Evolutionary conservation across 2,329 filamentous ascomycete species (phyloP).

Genomic region (Emmonsia crescens): DNA sequence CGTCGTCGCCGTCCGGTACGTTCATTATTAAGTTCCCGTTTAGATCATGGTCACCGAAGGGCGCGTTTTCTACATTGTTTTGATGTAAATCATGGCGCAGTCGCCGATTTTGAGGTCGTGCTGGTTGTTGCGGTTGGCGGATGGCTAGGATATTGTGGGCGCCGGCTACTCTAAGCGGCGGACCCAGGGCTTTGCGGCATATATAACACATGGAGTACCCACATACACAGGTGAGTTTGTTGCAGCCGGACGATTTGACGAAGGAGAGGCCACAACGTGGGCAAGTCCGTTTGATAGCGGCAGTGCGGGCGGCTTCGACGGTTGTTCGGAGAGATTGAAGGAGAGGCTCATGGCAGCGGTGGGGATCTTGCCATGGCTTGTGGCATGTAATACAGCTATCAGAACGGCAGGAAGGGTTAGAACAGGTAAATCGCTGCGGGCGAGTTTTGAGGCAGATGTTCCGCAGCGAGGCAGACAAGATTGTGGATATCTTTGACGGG

Average conservation of each 20-base stretch:
- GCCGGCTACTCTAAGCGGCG: slow-evolving; percentile 14
- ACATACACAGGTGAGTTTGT: slow-evolving; percentile 91
- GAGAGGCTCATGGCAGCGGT: slow-evolving; percentile 79
- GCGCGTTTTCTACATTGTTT: slow-evolving; percentile 15
- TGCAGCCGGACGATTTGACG: slow-evolving; percentile 88
- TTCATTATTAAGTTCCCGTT: not conserved
- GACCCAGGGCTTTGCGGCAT: slow-evolving; percentile 58
- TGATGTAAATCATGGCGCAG: not conserved
- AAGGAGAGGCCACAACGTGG: slow-evolving; percentile 85
- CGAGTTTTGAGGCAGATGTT: slow-evolving; percentile 60
- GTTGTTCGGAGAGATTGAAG: slow-evolving; percentile 73
- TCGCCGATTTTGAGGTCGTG: not conserved
- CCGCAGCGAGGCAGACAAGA: slow-evolving; percentile 51
- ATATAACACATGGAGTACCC: slow-evolving; percentile 98
- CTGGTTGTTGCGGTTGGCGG: not conserved
- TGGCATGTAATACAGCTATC: slow-evolving; percentile 71
- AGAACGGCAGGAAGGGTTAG: slow-evolving; percentile 54
- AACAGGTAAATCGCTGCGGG: slow-evolving; percentile 68
- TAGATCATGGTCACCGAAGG: slow-evolving; percentile 33
- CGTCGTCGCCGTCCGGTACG: not conserved
- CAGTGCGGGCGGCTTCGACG: slow-evolving; percentile 85
- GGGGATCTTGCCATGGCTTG: slow-evolving; percentile 77
- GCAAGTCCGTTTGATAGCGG: slow-evolving; percentile 89
- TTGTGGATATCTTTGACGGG: slow-evolving; percentile 35
- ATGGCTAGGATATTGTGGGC: not conserved